Base-by-base conservation (phyloP, 164 flowering plant species). In the Warburgia ugandensis region DNA sequence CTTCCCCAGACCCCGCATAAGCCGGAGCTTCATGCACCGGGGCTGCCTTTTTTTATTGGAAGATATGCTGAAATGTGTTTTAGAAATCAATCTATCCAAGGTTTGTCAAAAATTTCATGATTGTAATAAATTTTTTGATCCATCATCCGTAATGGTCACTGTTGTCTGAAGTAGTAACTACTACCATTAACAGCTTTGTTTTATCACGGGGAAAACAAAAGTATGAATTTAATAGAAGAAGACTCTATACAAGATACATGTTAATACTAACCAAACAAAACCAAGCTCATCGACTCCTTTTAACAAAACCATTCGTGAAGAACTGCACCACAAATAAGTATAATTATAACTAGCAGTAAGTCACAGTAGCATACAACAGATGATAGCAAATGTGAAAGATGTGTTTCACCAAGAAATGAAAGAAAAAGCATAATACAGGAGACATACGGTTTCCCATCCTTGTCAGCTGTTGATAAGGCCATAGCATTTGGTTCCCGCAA, bases 401-500 rank as follows among this genome's bases (percentile, higher is more conserved):
- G 27, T 9, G 48, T 10, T 45, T 45, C n/a, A 11, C 26, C 17
- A 6, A 39, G 22, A n/a, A 22, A 55, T 19, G 22, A 29, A 48
- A 42, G 32, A 31, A 54, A 14, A 52, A 52, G 56, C 19, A 22
- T 47, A 52, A 40, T 17, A 23, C 22, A 50, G 50, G 54, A 52
- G 23, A 54, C 60, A 58, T 72, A 91, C 95, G 74, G 83, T 68
- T 78, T 84, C 42, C 92, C 92, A 67, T 74, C 69, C 66, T 78
- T 81, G 55, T 73, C 71, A 51, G 80, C 69, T 25, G 99, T 94
- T 53, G 96, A 77, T 63, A 94, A 68, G 45, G 92, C 74, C 97
- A 89, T 89, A 12, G 96, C 99, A 78, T 89, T 94, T 57, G 99
- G 95, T 67, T 89, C 97, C 67, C 60, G 73, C 70, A 89, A 52